Percentiles rank a stretch among this genome's conserved stretches.
These are phyloP conservation scores for Dictyostelium firmibasis DNA, from an alignment of 78 protist genomes.

Conservation along the genomic window DNA sequence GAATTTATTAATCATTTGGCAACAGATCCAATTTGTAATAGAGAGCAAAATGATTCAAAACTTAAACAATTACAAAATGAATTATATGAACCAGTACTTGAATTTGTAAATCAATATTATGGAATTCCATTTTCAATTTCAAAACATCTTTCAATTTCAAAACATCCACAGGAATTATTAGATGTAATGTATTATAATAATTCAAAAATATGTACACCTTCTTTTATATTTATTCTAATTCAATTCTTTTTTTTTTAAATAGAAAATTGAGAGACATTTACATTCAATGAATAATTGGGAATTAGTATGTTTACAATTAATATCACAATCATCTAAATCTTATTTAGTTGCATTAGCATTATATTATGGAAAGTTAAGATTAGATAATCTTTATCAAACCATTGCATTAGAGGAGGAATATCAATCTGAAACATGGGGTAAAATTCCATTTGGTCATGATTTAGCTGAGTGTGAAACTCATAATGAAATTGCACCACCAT, in stretches of 20 bases:
- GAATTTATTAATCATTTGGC: conserved; percentile 56
- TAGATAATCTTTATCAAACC: conserved; percentile 34
- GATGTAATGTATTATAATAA: conserved; percentile 4
- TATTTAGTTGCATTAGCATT: conserved; percentile 10
- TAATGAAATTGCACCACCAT: conserved; percentile 64
- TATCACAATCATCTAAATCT: conserved; percentile 39
- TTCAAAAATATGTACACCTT: too few relatives aligned
- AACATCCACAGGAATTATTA: conserved; percentile 44
- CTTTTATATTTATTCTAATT: too few relatives aligned
- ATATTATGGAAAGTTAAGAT: conserved; percentile 30
- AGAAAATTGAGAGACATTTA: conserved; percentile 30
- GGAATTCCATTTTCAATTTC: conserved; percentile 34
- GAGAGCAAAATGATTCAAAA: conserved; percentile 31
- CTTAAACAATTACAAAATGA: conserved; percentile 27
- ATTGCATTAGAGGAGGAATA: conserved; percentile 66
- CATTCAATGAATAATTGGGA: conserved; percentile 58
- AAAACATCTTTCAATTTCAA: conserved; percentile 12
- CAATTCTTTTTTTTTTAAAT: too few relatives aligned
- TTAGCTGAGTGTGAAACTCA: conserved; percentile 66
- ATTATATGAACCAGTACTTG: conserved; percentile 2
- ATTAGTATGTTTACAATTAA: conserved; percentile 41
- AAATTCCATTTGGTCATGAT: conserved; percentile 77
- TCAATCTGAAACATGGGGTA: conserved; percentile 71
- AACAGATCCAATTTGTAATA: conserved; percentile 58
- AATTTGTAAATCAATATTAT: conserved; percentile 31